phyloP scores from a whole-genome alignment of 2,329 filamentous ascomycete species.

The Microsporum ferrugineum region DNA sequence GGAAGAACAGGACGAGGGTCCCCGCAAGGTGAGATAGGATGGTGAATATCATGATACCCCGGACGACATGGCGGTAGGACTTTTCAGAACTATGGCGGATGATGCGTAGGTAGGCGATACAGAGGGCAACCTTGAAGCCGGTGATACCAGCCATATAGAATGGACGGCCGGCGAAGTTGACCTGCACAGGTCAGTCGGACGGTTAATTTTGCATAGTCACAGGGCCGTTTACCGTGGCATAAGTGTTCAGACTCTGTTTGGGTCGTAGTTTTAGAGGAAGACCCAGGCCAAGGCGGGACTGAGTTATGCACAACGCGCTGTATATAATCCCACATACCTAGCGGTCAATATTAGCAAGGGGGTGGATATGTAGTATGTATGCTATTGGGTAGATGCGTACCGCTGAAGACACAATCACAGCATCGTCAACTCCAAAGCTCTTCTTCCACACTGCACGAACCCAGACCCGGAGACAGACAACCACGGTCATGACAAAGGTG shows the following conservation, averaged over 20 bases:
- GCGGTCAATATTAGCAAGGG: slow-evolving; percentile 18
- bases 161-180: slow-evolving; percentile 45
- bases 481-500: slow-evolving; percentile 33
- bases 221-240: slow-evolving; percentile 29
- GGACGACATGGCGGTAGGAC: slow-evolving; percentile 37
- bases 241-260: slow-evolving; percentile 33
- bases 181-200: slow-evolving; percentile 16
- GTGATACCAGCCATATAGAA: slow-evolving; percentile 46
- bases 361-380: background rate
- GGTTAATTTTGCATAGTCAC: background rate
- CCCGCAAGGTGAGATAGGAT: slow-evolving; percentile 41
- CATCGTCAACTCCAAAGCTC: slow-evolving; percentile 41
- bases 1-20: slow-evolving; percentile 40
- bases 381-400: slow-evolving; percentile 15
- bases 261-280: slow-evolving; percentile 38
- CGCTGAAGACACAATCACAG: slow-evolving; percentile 28
- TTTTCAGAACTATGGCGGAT: slow-evolving; percentile 39
- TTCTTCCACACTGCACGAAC: slow-evolving; percentile 32
- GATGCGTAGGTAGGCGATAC: slow-evolving; percentile 44
- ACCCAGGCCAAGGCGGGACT: slow-evolving; percentile 45
- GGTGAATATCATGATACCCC: slow-evolving; percentile 34
- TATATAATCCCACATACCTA: slow-evolving; percentile 40
- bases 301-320: slow-evolving; percentile 39
- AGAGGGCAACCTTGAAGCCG: slow-evolving; percentile 46
- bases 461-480: slow-evolving; percentile 35